A percentile compares a stretch with the other conserved stretches of the same genome.
Conservation (phyloP, 2,329 filamentous ascomycete genomes). For the Neofusicoccum ribis region DNA sequence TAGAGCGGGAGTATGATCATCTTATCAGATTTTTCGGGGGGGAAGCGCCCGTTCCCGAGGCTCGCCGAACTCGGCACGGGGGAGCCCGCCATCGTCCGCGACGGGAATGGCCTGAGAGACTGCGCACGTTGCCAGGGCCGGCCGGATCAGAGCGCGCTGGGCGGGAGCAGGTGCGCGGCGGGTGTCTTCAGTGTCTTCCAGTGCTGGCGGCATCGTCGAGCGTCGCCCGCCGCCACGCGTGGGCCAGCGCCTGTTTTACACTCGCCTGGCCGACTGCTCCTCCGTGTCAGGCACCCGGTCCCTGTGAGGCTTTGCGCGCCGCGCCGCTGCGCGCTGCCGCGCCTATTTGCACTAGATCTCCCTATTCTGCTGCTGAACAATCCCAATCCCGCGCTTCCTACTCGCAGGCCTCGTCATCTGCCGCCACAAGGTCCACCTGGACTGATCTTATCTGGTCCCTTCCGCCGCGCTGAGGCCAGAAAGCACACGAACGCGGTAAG, state of each 20-base stretch:
- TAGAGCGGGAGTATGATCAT: constrained; percentile 14
- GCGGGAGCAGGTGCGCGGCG: neutral
- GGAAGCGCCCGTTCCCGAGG: constrained; percentile 1
- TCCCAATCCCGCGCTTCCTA: neutral
- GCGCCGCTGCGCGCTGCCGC: neutral
- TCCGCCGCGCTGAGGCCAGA: neutral
- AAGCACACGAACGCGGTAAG: neutral
- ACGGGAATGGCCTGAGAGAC: neutral
- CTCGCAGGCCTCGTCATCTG: constrained; percentile 11
- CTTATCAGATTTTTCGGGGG: constrained; percentile 20
- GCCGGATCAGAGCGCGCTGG: neutral
- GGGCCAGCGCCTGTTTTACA: neutral
- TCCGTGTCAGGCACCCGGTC: neutral
- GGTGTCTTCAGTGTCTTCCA: neutral
- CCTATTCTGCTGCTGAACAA: constrained; percentile 4
- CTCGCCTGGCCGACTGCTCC: neutral
- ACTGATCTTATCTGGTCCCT: neutral
- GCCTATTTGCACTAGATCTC: neutral
- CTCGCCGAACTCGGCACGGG: constrained; percentile 16
- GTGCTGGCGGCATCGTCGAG: neutral
- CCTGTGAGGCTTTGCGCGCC: neutral
- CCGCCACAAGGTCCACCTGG: constrained; percentile 2
- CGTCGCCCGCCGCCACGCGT: neutral
- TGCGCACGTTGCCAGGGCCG: neutral
- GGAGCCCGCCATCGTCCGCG: constrained; percentile 9